Evolutionary conservation across 176 grass and related monocot genomes (phyloP).

Genomic region (Musa beccarii): DNA sequence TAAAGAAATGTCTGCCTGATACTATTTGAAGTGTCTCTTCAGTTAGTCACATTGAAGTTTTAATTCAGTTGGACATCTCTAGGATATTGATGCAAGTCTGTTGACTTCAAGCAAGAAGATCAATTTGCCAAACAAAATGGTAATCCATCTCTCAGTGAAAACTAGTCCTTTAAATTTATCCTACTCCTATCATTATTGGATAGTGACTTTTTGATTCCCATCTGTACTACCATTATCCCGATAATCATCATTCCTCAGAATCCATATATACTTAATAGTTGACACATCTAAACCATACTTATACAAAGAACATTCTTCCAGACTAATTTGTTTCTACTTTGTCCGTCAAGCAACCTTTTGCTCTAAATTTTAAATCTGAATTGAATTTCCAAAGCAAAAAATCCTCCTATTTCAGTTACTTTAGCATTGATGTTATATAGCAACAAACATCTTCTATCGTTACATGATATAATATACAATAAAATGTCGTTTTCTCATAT

Average conservation of each 20-base stretch:
- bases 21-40: not conserved
- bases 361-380: not conserved
- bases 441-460: not conserved
- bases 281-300: not conserved
- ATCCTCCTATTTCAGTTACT: not conserved
- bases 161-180: too few relatives aligned
- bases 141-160: too few relatives aligned
- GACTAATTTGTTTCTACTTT: too few relatives aligned
- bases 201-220: not conserved
- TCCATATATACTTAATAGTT: not conserved
- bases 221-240: not conserved
- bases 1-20: too few relatives aligned
- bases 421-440: not conserved
- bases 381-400: not conserved
- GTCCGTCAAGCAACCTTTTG: not conserved
- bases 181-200: too few relatives aligned
- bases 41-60: not conserved
- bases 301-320: not conserved
- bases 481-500: not conserved
- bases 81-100: not conserved
- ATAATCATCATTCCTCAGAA: not conserved
- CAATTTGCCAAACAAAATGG: not conserved
- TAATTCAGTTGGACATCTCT: not conserved
- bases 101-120: not conserved
- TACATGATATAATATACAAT: not conserved